Base-by-base conservation (phyloP, 1,284 basidiomycete species). In the Cryptococcus depauperatus region DNA sequence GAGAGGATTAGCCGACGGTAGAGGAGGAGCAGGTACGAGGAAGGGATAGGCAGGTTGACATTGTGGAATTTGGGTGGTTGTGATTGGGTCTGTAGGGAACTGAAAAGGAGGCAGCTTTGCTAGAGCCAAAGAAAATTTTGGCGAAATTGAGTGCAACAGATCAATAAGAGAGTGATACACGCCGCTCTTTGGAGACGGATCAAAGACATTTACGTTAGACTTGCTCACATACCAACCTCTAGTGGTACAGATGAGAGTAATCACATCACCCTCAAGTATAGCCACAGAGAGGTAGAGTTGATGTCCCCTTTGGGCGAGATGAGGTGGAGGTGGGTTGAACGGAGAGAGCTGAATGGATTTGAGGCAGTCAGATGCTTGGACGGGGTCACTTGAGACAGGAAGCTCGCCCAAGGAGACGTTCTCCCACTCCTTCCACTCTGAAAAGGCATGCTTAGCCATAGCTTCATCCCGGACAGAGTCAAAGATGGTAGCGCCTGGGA, bases 301-400 rank as follows among this genome's bases (percentile, higher is more conserved):
- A 58, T 79, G 76, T 29, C 77, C 77, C 41, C 71, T 64, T 48
- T 77, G 71, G 34, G 73, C 73, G 29, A 71, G 65, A 52, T 77
- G 74, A 21, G 76, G 74, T 6, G 77, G 75, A 23, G 76, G 76
- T 21, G 77, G 77, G 61, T 76, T 77, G 76, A 77, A 79, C n/a
- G 72, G 71, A 22, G 76, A 75, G 41, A 79, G 60, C 48, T 72
- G 67, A 48, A 78, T 67, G n/a, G 70, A 62, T 48, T 70, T 71
- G 33, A 79, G 48, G 43, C 62, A 64, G 1, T 69, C 62, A 57
- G 51, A 56, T 21, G 55, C 66, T 55, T 59, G 70, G 48, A 57
- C 52, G 27, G 62, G 54, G 5, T 57, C 48, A 29, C 72, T 69
- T 23, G 70, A 48, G 25, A 72, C 61, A 18, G 67, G 62, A 7